Evolutionary conservation across 495 filamentous ascomycete genomes (phyloP), one percentile per base, ranked within the genome.

Genomic region (Penicillium roqueforti): DNA sequence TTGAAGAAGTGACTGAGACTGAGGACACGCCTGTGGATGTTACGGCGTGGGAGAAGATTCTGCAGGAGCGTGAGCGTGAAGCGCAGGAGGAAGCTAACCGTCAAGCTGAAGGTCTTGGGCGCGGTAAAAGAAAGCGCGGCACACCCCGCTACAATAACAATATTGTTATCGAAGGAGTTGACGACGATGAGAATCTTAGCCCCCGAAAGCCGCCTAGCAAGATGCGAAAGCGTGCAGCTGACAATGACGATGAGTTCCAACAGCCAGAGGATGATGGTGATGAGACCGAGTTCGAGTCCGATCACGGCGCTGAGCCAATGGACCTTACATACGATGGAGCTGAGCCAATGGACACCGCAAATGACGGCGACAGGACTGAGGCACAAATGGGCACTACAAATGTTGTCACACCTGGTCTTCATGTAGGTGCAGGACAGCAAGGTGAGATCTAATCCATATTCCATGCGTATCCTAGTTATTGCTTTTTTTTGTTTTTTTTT

Each of bases 41-140:
- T n/a, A 81, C 80, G 19, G 80, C 93, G 2, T 98, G 93, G 93
- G 91, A 95, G 23, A 83, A 85, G 54, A 93, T 98, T 41, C 76
- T 98, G 16, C 78, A 83, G 43, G 79, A 92, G 63, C 87, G 93
- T 23, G 89, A 95, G 59, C 83, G 80, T 43, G 83, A 85, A 31
- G 91, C 91, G 0, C 75, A 79, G 4, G 77, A 77, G 53, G 89
- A 95, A 56, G 80, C 80, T 3, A 80, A 80, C 28, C 76, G 74
- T 6, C 79, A 80, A 42, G 74, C 80, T 28, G 79, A 93, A 62
- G 83, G 80, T 7, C 79, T 96, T 29, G 95, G 95, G 2, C 83
- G 92, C 23, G 93, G 95, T 20, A 92, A 88, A 56, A 79, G 91
- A 38, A 78, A 76, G 62, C 68, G 76, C 26, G 66, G 71, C 45